These are phyloP conservation scores for Alopecurus myosuroides DNA, from an alignment of 176 grass and related monocot species.

Conservation along the genomic window DNA sequence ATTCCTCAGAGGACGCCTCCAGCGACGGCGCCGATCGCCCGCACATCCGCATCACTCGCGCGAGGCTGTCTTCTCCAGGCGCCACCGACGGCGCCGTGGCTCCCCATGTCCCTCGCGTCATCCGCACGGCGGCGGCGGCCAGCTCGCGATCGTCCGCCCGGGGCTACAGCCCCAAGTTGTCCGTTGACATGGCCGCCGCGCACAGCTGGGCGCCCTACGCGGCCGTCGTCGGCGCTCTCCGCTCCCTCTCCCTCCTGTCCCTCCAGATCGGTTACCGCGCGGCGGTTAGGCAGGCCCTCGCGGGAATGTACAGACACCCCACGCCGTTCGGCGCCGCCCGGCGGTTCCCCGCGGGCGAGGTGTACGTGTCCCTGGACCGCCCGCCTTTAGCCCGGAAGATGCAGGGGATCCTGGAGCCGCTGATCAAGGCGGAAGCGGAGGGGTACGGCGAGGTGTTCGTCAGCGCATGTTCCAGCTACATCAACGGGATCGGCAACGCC, in stretches of 20 bases:
- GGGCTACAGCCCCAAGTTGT: constrained; percentile 2
- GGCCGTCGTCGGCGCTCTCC: not conserved
- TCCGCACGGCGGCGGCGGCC: not conserved
- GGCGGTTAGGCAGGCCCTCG: not conserved
- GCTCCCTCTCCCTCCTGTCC: not conserved
- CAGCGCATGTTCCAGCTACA: not conserved
- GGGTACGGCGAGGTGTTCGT: not conserved
- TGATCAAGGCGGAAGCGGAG: not conserved
- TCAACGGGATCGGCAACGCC: not conserved
- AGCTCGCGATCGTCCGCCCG: not conserved
- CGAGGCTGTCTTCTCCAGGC: not conserved
- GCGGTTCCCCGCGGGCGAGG: constrained; percentile 12
- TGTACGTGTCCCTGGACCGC: constrained; percentile 23
- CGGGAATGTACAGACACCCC: not conserved
- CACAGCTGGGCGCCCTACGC: constrained; percentile 19
- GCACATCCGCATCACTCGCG: not conserved
- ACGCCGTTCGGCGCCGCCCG: not conserved
- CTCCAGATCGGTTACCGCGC: not conserved
- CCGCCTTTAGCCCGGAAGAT: not conserved
- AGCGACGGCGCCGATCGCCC: too few species aligned
- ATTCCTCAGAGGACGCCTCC: too few species aligned
- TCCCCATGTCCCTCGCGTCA: not conserved
- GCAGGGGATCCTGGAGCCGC: not conserved
- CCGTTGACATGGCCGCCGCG: not conserved
- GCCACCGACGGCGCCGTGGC: not conserved